Evolutionary conservation across 176 grass and related monocot genomes (phyloP), one percentile per base, ranked within the genome.

Genomic region (Raddia guianensis): DNA sequence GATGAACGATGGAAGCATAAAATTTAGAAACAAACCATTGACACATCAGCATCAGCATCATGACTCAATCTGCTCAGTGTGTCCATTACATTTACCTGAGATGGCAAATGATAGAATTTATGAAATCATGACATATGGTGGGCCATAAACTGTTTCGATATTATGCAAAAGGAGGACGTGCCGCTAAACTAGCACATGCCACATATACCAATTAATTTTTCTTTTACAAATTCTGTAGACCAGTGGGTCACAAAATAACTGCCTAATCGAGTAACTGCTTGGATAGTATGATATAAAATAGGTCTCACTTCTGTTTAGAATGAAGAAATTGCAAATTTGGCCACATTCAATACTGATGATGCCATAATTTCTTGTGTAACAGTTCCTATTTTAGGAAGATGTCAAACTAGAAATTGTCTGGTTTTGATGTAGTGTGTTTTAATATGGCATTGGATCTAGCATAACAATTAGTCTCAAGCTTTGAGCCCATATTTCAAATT

Each of bases 41-140:
- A 93, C 13, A 99, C 96, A 86, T 99, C 96, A 45, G 88, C 86
- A 86, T 99, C 96, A 5, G 93, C 93, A 21, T 99, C 96, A 83
- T 99, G 96, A 87, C 96, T 99, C 81, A 99, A 79, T 86, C 96
- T 99, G 84, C 96, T 99, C 68, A 99, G 75, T 64, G 96, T 99
- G 73, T 99, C 96, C 93, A 99, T 99, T 44, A 99, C 93, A 90
- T 92, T 99, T 40, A 99, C 96, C 96, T 99, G 74, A 80, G 32
- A 74, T 63, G 71, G 68, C 8, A 81, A 61, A 63, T 42, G 51
- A 72, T 18, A 85, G 5, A 81, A 43, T 50, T 9, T 49, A 70
- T 3, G 19, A 15, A 73, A 9, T 32, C 44, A 73, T 46, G 0
- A 80, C 21, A 79, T 18, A 12, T 5, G 18, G 20, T 57, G 42